These are phyloP conservation scores for Hymenoscyphus fraxineus DNA, from an alignment of 2,329 filamentous ascomycete species.

Conservation along the genomic window DNA sequence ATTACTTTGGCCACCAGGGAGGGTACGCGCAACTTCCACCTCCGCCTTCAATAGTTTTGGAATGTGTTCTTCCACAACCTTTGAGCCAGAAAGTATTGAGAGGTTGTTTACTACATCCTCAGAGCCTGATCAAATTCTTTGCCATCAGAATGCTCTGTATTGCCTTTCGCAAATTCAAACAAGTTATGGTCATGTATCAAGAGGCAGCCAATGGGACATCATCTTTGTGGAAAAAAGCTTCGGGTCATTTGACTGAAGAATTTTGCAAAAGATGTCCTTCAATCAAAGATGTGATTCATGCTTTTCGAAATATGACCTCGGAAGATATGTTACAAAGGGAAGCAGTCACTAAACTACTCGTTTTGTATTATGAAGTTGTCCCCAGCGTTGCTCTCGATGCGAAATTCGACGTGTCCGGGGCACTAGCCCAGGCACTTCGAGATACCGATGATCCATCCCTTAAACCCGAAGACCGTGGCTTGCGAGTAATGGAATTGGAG, in stretches of 20 bases:
- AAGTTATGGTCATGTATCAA: constrained; percentile 40
- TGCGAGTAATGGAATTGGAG: constrained; percentile 71
- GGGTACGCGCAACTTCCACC: constrained; percentile 67
- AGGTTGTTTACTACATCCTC: constrained; percentile 74
- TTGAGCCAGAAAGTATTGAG: constrained; percentile 75
- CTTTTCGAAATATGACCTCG: constrained; percentile 65
- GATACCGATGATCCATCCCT: constrained; percentile 49
- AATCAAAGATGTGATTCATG: constrained; percentile 74
- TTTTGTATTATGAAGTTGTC: constrained; percentile 79
- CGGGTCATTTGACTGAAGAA: constrained; percentile 63
- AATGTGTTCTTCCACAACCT: constrained; percentile 80
- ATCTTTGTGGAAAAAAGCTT: constrained; percentile 65
- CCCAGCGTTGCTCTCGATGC: constrained; percentile 77
- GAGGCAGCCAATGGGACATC: constrained; percentile 36
- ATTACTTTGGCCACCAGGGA: constrained; percentile 63
- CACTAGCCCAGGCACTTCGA: constrained; percentile 66
- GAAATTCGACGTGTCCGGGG: constrained; percentile 81
- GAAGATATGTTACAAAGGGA: constrained; percentile 73
- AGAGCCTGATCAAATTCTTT: constrained; percentile 81
- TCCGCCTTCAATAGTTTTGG: constrained; percentile 72
- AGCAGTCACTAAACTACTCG: constrained; percentile 71
- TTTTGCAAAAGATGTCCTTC: constrained; percentile 77
- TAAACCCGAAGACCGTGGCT: constrained; percentile 45
- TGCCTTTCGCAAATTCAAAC: constrained; percentile 72
- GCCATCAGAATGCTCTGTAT: constrained; percentile 74